A percentile compares a stretch with the other conserved stretches of the same genome.
These are phyloP conservation scores for Fusarium bulbicola DNA, from an alignment of 2,329 filamentous ascomycete genomes.

Conservation along the genomic window DNA sequence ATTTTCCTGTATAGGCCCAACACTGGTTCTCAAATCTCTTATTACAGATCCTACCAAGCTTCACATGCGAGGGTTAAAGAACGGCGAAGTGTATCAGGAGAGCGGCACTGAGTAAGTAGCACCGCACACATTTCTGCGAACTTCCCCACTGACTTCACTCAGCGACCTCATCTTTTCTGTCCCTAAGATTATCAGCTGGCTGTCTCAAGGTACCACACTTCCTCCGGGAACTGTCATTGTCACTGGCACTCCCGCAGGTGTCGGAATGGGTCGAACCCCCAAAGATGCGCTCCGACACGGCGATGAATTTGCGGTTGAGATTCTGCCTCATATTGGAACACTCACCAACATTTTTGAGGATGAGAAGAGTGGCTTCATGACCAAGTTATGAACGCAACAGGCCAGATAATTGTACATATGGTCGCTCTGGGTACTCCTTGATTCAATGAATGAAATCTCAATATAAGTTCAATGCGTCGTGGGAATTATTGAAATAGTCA, in stretches of 20 bases:
- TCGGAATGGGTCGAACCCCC: constrained; percentile 74
- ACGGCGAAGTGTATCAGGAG: constrained; percentile 52
- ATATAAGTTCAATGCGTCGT: neutral
- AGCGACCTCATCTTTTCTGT: constrained; percentile 71
- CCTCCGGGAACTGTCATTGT: constrained; percentile 71
- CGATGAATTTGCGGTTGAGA: constrained; percentile 61
- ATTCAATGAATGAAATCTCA: too few species aligned
- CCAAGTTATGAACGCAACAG: constrained; percentile 10
- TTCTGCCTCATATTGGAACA: constrained; percentile 54
- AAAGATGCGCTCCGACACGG: constrained; percentile 74
- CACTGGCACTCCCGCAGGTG: constrained; percentile 74
- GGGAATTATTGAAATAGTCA: neutral
- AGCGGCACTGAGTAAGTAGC: constrained; percentile 44
- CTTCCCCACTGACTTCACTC: neutral
- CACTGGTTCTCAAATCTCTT: constrained; percentile 67
- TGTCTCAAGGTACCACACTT: constrained; percentile 69
- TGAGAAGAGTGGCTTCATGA: constrained; percentile 29
- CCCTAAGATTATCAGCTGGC: constrained; percentile 65
- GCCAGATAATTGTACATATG: neutral
- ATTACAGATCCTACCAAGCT: constrained; percentile 67
- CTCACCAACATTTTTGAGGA: constrained; percentile 48
- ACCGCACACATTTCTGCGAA: too few species aligned
- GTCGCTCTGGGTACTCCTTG: neutral
- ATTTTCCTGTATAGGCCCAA: constrained; percentile 61
- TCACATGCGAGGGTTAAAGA: constrained; percentile 64